These are phyloP conservation scores for Micractinium conductrix DNA, from an alignment of 139 green algal genomes.

Conservation along the genomic window DNA sequence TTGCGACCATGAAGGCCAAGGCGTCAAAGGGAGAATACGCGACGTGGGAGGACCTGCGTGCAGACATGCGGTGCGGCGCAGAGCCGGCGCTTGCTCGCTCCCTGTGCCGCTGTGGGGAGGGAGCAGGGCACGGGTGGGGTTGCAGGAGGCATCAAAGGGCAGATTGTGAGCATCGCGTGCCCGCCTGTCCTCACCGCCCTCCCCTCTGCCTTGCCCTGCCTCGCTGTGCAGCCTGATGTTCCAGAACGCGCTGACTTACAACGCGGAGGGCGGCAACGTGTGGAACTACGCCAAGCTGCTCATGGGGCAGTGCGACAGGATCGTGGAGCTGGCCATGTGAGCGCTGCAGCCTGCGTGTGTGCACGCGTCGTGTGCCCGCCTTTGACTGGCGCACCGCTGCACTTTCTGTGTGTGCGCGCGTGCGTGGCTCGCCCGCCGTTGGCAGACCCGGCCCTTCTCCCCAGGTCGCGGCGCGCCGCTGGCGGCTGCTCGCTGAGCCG, in stretches of 20 bases:
- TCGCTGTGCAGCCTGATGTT: conserved; percentile 58
- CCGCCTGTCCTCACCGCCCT: neutral
- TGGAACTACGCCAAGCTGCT: conserved; percentile 35
- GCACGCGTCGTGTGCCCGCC: no score
- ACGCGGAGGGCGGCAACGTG: conserved; percentile 37
- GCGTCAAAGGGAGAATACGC: conserved; percentile 55
- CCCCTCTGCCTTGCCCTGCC: neutral
- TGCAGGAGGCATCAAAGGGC: no score
- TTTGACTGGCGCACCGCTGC: no score
- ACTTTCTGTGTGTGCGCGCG: no score
- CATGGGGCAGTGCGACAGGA: conserved; percentile 14
- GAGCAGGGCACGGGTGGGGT: neutral
- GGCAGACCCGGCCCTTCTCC: no score
- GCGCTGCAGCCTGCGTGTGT: neutral
- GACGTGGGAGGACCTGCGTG: conserved; percentile 56
- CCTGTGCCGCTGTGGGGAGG: no score
- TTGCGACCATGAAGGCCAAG: conserved; percentile 74
- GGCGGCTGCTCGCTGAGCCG: no score
- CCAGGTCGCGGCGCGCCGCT: no score
- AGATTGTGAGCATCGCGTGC: no score
- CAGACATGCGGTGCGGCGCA: conserved; percentile 50
- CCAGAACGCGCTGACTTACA: conserved; percentile 71
- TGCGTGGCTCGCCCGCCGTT: no score
- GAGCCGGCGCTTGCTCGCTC: no score
- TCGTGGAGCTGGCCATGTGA: conserved; percentile 37